phyloP scores from a whole-genome alignment of 352 stramenopile species.

The Phytophthora ramorum region DNA sequence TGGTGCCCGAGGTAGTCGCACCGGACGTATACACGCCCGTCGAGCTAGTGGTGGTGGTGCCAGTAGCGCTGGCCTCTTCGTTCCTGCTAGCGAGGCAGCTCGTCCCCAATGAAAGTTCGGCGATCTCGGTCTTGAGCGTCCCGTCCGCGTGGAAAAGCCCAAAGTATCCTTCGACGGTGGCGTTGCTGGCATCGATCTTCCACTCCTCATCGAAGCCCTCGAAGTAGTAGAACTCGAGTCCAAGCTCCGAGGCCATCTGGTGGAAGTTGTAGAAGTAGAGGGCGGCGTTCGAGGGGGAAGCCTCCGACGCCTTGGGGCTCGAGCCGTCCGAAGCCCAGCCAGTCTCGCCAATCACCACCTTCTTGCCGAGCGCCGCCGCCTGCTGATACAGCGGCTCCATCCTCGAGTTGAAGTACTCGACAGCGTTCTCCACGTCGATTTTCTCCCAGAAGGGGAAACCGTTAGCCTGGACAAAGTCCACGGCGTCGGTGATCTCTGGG shows the following conservation, averaged over 20 bases:
- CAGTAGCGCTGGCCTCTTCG: conserved; percentile 23
- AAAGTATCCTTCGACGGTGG: conserved; percentile 69
- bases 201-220: conserved; percentile 69
- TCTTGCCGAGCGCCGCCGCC: conserved; percentile 41
- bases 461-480: conserved; percentile 71
- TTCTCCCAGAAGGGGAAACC: conserved; percentile 78
- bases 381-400: conserved; percentile 48
- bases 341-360: conserved; percentile 72
- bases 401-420: conserved; percentile 47
- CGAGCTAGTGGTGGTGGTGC: background rate
- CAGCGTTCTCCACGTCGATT: conserved; percentile 41
- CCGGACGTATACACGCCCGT: background rate
- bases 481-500: conserved; percentile 48
- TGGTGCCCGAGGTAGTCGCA: background rate
- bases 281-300: conserved; percentile 50
- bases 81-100: conserved; percentile 15
- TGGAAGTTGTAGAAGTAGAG: conserved; percentile 71
- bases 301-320: conserved; percentile 44
- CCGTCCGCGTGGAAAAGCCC: conserved; percentile 56
- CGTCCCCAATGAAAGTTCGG: conserved; percentile 29
- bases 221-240: conserved; percentile 78
- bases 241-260: conserved; percentile 41
- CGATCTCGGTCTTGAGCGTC: conserved; percentile 56
- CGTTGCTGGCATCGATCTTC: conserved; percentile 49
- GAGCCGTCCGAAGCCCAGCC: conserved; percentile 62